Evolutionary conservation across 2,329 filamentous ascomycete genomes (phyloP).

Genomic region (Albifimbria verrucaria): DNA sequence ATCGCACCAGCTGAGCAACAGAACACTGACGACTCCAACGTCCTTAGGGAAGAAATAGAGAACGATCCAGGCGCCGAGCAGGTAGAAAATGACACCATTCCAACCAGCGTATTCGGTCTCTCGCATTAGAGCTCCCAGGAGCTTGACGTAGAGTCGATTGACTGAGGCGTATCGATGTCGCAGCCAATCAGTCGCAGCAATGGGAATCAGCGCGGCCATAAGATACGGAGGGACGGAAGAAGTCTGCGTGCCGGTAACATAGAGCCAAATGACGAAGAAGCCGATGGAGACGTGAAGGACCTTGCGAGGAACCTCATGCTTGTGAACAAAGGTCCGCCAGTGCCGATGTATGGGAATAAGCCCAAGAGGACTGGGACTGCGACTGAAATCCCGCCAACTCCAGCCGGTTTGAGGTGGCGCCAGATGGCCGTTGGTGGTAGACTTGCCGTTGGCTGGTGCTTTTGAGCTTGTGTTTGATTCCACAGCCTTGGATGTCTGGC

Average conservation of each 20-base stretch:
- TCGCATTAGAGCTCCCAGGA: constrained; percentile 88
- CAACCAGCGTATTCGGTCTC: constrained; percentile 92
- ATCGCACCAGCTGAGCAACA: constrained; percentile 96
- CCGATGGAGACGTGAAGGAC: constrained; percentile 92
- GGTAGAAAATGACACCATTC: constrained; percentile 96
- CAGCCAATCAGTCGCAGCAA: constrained; percentile 75
- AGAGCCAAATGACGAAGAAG: constrained; percentile 86
- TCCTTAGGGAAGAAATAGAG: constrained; percentile 91
- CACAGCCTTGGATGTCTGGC: constrained; percentile 25
- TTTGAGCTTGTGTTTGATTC: constrained; percentile 16
- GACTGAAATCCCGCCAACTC: constrained; percentile 83
- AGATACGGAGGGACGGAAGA: constrained; percentile 78
- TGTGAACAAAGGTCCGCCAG: constrained; percentile 90
- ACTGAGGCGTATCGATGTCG: constrained; percentile 78
- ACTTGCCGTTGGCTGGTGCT: constrained; percentile 28
- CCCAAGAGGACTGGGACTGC: constrained; percentile 88
- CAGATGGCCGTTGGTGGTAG: constrained; percentile 53
- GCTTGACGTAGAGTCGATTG: constrained; percentile 82
- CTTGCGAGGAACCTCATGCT: constrained; percentile 95
- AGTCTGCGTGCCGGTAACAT: constrained; percentile 74
- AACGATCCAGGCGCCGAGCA: constrained; percentile 84
- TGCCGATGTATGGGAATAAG: constrained; percentile 93
- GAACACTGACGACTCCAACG: constrained; percentile 80
- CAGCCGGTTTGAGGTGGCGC: constrained; percentile 67
- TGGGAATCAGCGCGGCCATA: constrained; percentile 76